Evolutionary conservation across 805 yeast genomes (phyloP), one percentile per base, ranked within the genome.

Genomic region (Debaryomyces tyrocola): DNA sequence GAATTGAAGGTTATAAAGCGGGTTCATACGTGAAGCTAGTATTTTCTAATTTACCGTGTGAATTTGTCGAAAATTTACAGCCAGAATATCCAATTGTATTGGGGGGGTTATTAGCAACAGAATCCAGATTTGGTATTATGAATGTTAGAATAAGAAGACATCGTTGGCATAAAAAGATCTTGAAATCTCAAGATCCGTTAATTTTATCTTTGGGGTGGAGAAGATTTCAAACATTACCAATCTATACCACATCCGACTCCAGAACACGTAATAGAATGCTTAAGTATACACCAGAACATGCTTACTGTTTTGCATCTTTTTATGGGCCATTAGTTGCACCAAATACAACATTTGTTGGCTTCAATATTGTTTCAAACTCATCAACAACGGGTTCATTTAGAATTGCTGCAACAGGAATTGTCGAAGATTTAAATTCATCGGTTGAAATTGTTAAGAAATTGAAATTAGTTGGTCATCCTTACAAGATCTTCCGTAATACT

Each of bases 261-360:
- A 80, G 99, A 70, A 94, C 99, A 11, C 82, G 99, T 75, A 92
- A 91, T 60, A 85, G 99, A 73, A 89, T 94, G 97, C 78, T 94
- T 70, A 94, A 94, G 64, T 94, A 94, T 65, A 94, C 99, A 0
- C 99, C 99, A 6, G 99, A 94, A 62, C 99, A 94, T 67, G 89
- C 97, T 20, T 92, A 87, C 64, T 94, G 99, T 76, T 84, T 85
- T 62, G 97, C 96, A 0, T 86, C 96, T 28, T 90, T 94, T 67
- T 94, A 90, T 62, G 99, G 99, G 1, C 99, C 99, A 10, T 76
- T 94, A 45, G 97, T 92, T 43, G 90, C 97, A 1, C 99, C 99
- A 35, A 92, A 92, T 62, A 92, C 99, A 0, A 95, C 98, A 1
- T 95, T 94, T 66, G 92, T 96, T 68, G 98, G 96, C 40, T 88